phyloP scores from a whole-genome alignment of 805 yeast species.

The Zygoascus tannicola region DNA sequence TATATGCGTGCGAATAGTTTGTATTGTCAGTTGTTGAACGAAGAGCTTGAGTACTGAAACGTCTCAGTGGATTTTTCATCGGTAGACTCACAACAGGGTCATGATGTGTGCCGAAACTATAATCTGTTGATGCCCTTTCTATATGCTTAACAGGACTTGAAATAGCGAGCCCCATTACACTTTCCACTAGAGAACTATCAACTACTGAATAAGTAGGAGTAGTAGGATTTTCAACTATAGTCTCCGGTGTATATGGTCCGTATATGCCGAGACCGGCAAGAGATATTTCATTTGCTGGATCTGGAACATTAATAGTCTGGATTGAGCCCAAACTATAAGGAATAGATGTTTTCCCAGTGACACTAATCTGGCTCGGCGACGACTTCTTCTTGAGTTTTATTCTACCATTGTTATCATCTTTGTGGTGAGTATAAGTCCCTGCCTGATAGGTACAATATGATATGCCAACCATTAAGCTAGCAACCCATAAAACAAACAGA shows the following conservation, averaged over 20 bases:
- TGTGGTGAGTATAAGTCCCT: no score
- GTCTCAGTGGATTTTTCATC: neutral
- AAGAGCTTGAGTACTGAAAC: neutral
- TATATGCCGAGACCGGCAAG: neutral
- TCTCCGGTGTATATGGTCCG: neutral
- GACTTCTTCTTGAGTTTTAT: no score
- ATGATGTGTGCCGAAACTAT: neutral
- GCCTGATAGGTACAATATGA: neutral
- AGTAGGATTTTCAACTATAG: neutral
- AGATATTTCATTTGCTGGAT: no score
- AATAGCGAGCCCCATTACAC: conserved; percentile 88
- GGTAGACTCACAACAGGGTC: neutral
- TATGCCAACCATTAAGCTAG: neutral
- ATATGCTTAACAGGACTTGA: no score
- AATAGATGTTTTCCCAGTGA: conserved; percentile 1
- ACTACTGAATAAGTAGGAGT: conserved; percentile 25
- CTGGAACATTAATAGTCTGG: neutral
- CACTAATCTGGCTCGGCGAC: neutral
- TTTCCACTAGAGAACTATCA: conserved; percentile 67
- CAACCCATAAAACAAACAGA: neutral
- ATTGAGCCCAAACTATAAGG: conserved; percentile 1
- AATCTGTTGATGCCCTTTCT: neutral
- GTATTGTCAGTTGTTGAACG: neutral
- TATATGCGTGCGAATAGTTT: neutral
- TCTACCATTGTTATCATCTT: no score